These are phyloP conservation scores for Exophiala phaeomuriformis DNA, from an alignment of 2,329 filamentous ascomycete genomes.

Conservation along the genomic window DNA sequence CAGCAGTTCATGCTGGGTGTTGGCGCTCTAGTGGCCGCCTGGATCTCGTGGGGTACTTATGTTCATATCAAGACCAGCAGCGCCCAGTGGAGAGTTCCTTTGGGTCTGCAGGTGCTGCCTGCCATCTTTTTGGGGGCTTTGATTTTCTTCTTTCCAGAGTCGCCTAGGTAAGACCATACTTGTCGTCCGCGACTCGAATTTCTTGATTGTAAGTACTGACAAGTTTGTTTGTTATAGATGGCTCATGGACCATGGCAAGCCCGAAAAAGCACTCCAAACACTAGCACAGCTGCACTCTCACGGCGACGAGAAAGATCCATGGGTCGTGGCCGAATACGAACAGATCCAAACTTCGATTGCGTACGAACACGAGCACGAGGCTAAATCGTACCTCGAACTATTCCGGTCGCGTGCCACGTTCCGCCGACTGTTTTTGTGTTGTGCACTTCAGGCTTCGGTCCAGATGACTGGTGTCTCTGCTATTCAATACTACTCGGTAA, in stretches of 20 bases:
- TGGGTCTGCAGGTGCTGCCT: conserved; percentile 66
- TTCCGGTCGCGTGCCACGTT: conserved; percentile 60
- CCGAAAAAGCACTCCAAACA: conserved; percentile 58
- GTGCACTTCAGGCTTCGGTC: conserved; percentile 60
- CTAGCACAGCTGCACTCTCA: conserved; percentile 64
- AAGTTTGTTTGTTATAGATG: conserved; percentile 40
- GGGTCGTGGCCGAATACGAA: conserved; percentile 64
- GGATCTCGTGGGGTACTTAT: conserved; percentile 63
- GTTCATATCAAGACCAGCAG: conserved; percentile 44
- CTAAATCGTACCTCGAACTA: conserved; percentile 63
- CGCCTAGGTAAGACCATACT: conserved; percentile 28
- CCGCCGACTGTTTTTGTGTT: conserved; percentile 63
- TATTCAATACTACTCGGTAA: conserved; percentile 67
- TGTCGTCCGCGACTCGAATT: no score
- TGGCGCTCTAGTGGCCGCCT: conserved; percentile 63
- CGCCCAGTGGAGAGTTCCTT: conserved; percentile 55
- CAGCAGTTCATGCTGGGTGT: conserved; percentile 81
- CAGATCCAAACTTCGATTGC: conserved; percentile 62
- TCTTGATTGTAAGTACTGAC: no score
- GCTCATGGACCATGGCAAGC: conserved; percentile 65
- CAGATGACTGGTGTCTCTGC: conserved; percentile 72
- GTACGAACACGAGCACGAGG: conserved; percentile 60
- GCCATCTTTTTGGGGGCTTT: conserved; percentile 57
- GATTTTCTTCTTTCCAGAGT: conserved; percentile 66
- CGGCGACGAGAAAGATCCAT: conserved; percentile 58